Conservation (phyloP, 2,329 filamentous ascomycete genomes). For the Microdochium trichocladiopsis region DNA sequence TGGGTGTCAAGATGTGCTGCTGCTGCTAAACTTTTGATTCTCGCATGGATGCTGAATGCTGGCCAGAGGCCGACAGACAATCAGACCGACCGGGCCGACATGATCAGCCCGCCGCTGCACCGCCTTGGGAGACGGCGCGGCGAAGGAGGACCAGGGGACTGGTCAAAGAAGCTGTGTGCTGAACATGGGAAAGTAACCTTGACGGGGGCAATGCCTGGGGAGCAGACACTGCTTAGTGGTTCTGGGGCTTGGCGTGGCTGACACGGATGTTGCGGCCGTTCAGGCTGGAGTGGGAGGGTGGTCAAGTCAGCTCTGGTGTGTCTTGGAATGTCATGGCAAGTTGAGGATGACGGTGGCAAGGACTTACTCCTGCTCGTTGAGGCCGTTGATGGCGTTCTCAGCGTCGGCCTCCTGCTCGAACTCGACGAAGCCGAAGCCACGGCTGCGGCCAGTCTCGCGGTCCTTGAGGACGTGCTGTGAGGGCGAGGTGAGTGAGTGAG, state of each 20-base stretch:
- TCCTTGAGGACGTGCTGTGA: background rate
- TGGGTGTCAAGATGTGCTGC: background rate
- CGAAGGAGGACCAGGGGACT: background rate
- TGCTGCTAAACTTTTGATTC: background rate
- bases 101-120: background rate
- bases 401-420: background rate
- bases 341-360: background rate
- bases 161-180: background rate
- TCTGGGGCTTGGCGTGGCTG: constrained; percentile 1
- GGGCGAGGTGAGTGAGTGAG: background rate
- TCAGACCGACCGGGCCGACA: background rate
- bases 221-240: background rate
- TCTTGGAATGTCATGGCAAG: background rate
- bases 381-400: background rate
- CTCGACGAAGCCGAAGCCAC: constrained; percentile 1
- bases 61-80: background rate
- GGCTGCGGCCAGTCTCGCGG: background rate
- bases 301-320: background rate
- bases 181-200: background rate
- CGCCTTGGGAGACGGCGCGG: background rate
- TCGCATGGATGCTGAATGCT: background rate
- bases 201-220: background rate
- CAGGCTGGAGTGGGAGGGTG: background rate
- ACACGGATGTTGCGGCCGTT: background rate
- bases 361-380: constrained; percentile 1